Evolutionary conservation across 164 flowering plant genomes (phyloP).

Genomic region (Sedum album): DNA sequence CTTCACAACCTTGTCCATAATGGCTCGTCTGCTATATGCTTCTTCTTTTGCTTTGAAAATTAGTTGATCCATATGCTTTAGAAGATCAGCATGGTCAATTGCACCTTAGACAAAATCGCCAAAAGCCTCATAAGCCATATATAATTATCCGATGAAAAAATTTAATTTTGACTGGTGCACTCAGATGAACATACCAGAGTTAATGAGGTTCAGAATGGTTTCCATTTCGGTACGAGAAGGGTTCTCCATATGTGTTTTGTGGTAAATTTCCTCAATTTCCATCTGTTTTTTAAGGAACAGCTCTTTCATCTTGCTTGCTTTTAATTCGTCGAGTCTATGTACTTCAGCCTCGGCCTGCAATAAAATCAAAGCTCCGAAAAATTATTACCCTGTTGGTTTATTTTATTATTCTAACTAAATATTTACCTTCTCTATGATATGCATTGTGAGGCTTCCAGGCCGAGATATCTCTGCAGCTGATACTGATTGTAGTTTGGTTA

Average conservation of each 20-base stretch:
- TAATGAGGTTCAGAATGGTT: conserved; percentile 47
- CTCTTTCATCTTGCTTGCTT: conserved; percentile 94
- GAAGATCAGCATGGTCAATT: conserved; percentile 78
- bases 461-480: conserved; percentile 49
- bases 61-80: conserved; percentile 68
- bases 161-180: neutral
- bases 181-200: conserved; percentile 36
- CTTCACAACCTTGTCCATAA: conserved; percentile 84
- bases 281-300: conserved; percentile 63
- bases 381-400: neutral
- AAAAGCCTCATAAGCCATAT: no score
- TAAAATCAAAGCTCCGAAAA: conserved; percentile 13
- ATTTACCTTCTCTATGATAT: conserved; percentile 59
- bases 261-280: conserved; percentile 73
- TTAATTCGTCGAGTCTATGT: conserved; percentile 69
- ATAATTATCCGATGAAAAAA: no score
- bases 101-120: conserved; percentile 41
- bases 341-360: conserved; percentile 84
- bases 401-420: conserved; percentile 3
- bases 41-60: conserved; percentile 71
- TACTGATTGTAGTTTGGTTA: conserved; percentile 34
- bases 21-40: conserved; percentile 67
- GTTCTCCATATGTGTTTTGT: conserved; percentile 67
- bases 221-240: conserved; percentile 57
- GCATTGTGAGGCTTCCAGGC: conserved; percentile 67